Evolutionary conservation across 805 yeast species (phyloP).

Genomic region (Ogataea thermomethanolica): DNA sequence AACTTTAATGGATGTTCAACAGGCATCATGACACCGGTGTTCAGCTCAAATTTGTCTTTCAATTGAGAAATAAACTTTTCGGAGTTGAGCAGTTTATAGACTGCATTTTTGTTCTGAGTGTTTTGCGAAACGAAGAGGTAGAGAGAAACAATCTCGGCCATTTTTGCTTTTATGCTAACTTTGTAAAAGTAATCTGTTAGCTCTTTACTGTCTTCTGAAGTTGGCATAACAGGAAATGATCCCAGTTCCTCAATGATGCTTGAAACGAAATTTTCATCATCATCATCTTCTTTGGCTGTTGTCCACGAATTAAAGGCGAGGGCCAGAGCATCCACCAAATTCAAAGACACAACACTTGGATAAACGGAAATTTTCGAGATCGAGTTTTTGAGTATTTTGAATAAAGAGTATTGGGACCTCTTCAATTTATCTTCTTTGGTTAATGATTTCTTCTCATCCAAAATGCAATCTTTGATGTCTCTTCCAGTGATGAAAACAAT

Average conservation of each 20-base stretch:
- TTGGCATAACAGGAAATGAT: constrained; percentile 18
- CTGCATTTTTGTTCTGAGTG: constrained; percentile 38
- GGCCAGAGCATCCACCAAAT: constrained; percentile 68
- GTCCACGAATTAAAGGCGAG: constrained; percentile 79
- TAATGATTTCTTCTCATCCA: constrained; percentile 17
- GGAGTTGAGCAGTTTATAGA: constrained; percentile 29
- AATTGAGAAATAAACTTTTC: constrained; percentile 35
- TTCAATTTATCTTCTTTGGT: constrained; percentile 8
- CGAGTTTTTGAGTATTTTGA: constrained; percentile 53
- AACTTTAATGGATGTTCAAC: constrained; percentile 37
- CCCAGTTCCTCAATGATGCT: constrained; percentile 37
- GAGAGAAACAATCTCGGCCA: constrained; percentile 73
- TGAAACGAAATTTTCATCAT: constrained; percentile 45
- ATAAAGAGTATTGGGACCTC: constrained; percentile 39
- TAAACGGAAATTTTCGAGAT: constrained; percentile 48
- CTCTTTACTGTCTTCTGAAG: constrained; percentile 21
- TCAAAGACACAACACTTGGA: constrained; percentile 63
- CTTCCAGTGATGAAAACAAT: constrained; percentile 63
- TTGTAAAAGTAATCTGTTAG: constrained; percentile 46
- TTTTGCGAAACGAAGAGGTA: constrained; percentile 58
- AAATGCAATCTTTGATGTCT: constrained; percentile 36
- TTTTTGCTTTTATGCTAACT: constrained; percentile 57
- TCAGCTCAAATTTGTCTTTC: constrained; percentile 35
- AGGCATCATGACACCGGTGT: constrained; percentile 17
- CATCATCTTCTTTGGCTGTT: constrained; percentile 49